phyloP scores from a whole-genome alignment of 768 basidiomycete genomes.

The Boletus patriciae region DNA sequence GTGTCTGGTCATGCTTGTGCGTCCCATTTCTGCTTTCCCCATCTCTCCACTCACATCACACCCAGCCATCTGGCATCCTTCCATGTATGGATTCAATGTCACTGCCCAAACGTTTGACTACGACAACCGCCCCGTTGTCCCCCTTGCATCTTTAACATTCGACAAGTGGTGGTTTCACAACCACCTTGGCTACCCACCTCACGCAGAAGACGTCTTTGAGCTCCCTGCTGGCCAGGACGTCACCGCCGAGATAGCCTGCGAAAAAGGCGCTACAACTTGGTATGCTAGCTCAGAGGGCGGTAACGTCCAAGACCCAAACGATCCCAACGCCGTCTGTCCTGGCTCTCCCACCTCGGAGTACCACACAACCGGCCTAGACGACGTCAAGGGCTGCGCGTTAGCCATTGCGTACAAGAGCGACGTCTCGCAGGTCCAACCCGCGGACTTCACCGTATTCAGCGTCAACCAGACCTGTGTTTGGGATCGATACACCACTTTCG shows the following conservation, averaged over 20 bases:
- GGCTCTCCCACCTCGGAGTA: conserved; percentile 42
- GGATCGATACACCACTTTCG: conserved; percentile 66
- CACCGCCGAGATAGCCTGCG: conserved; percentile 55
- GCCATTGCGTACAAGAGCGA: conserved; percentile 77
- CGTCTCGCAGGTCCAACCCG: conserved; percentile 54
- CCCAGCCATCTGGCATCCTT: conserved; percentile 52
- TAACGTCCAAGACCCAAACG: conserved; percentile 46
- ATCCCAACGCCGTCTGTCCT: conserved; percentile 56
- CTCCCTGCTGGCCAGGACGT: conserved; percentile 58
- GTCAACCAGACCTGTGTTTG: conserved; percentile 77
- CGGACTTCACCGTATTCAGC: conserved; percentile 71
- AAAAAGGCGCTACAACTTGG: conserved; percentile 61
- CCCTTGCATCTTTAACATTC: conserved; percentile 40
- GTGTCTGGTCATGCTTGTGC: conserved; percentile 21
- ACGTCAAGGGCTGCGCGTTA: conserved; percentile 63
- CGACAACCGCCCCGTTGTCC: conserved; percentile 61
- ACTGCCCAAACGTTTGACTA: conserved; percentile 51
- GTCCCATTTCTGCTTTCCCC: background rate
- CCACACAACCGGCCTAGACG: conserved; percentile 56
- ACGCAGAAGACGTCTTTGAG: conserved; percentile 54
- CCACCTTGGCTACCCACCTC: conserved; percentile 59
- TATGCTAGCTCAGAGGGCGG: conserved; percentile 54
- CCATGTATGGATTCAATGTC: conserved; percentile 73
- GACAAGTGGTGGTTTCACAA: conserved; percentile 61
- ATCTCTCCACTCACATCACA: background rate